Evolutionary conservation across 768 basidiomycete genomes (phyloP).

Genomic region (Lactifluus hygrophoroides): DNA sequence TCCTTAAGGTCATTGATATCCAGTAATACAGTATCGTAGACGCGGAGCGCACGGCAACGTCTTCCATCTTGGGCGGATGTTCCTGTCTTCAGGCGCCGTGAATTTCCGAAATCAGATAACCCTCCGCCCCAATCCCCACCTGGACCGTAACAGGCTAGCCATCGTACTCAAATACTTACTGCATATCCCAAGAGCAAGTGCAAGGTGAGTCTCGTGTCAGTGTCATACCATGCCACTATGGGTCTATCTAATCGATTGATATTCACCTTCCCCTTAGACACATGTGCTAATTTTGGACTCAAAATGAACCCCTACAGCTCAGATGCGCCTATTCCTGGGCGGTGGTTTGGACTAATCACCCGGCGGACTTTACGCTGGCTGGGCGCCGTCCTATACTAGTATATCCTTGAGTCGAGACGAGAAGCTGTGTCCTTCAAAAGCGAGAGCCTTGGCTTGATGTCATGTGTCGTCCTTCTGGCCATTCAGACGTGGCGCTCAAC

Average conservation of each 20-base stretch:
- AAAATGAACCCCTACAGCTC: not conserved
- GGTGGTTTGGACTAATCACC: not conserved
- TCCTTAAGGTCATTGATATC: too few species aligned
- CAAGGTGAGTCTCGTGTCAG: too few species aligned
- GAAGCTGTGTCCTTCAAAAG: too few species aligned
- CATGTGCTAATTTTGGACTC: not conserved
- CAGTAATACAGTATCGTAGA: too few species aligned
- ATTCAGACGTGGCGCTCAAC: not conserved
- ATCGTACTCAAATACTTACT: too few species aligned
- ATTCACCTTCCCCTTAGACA: not conserved
- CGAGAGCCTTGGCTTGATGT: not conserved
- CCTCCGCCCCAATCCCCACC: too few species aligned
- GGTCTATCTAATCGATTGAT: too few species aligned
- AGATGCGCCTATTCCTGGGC: not conserved
- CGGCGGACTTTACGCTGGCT: not conserved
- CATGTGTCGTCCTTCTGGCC: not conserved
- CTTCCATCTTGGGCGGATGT: too few species aligned
- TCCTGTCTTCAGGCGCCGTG: conserved; percentile 1
- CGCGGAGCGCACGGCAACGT: too few species aligned
- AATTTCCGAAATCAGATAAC: not conserved
- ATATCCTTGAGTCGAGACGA: too few species aligned
- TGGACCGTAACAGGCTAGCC: too few species aligned
- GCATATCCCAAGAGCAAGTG: not conserved
- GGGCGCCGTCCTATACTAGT: not conserved
- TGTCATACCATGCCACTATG: too few species aligned